Base-by-base conservation (phyloP, 2,329 filamentous ascomycete genomes). In the Claviceps humidiphila region DNA sequence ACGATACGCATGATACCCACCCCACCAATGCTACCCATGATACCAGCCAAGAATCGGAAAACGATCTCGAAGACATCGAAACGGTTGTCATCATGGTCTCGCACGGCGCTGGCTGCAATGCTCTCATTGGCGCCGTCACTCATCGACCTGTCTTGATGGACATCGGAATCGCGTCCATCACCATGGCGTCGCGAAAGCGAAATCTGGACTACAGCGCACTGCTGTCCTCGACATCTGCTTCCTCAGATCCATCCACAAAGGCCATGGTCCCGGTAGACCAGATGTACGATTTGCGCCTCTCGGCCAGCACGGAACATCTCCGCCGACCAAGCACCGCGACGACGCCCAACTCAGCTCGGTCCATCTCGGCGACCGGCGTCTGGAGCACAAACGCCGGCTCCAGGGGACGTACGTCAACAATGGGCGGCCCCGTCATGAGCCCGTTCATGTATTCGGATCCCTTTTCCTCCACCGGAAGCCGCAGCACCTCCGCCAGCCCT, bases 71-170 rank as follows among this genome's bases (percentile, higher is more conserved):
- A 22, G 76, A 82, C 38, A 75, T 80, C 1, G 87, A 95, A 59
- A 78, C 89, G 1, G 83, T 97, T 1, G 73, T 98, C 16, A 76
- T 98, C 42, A 71, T 98, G 7, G 86, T 98, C 22, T 95, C 93
- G 0, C 93, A 98, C 63, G 91, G 91, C 24, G 93, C 93, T 14
- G 93, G 93, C 41, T 95, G 91, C 69, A 98, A 98, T 69, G 93
- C 93, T 2, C 70, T 98, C 45, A 90, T 98, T 56, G 89, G 91
- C 13, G 89, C 89, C 26, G 79, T 98, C 57, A 94, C 90, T 0
- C 87, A 91, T 55, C 87, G 95, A 61, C 91, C 93, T 0, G 89
- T 95, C 0, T 75, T 98, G 14, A 81, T 95, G 61, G 90, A 97
- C 63, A 85, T 97, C 16, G 85, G 84, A 30, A 87, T 95, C 69